Evolutionary conservation across 2,329 filamentous ascomycete genomes (phyloP).

Genomic region (Pezizomycotina sp.): DNA sequence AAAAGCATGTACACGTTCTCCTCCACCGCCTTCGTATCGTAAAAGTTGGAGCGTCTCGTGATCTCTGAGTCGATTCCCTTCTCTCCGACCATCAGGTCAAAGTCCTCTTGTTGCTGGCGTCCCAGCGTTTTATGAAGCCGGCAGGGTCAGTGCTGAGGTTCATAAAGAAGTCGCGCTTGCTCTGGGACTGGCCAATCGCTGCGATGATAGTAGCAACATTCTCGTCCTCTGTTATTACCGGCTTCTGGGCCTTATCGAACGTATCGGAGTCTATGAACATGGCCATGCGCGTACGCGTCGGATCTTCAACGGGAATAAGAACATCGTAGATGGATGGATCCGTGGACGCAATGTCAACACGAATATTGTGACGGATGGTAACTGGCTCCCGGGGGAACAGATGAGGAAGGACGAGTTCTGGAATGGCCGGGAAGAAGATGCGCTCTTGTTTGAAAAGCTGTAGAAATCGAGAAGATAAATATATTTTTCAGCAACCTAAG

Average conservation of each 20-base stretch:
- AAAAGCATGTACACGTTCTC: slow-evolving; percentile 16
- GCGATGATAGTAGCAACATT: slow-evolving; percentile 71
- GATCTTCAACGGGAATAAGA: slow-evolving; percentile 67
- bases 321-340: slow-evolving; percentile 82
- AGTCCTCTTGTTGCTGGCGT: slow-evolving; percentile 75
- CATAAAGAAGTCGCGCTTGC: slow-evolving; percentile 76
- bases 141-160: slow-evolving; percentile 66
- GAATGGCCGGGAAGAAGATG: slow-evolving; percentile 72
- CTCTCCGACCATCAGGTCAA: slow-evolving; percentile 78
- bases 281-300: slow-evolving; percentile 50
- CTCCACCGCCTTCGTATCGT: slow-evolving; percentile 20
- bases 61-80: slow-evolving; percentile 43
- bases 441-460: slow-evolving; percentile 59
- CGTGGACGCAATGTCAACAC: slow-evolving; percentile 72
- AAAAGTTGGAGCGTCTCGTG: slow-evolving; percentile 30
- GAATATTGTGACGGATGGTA: slow-evolving; percentile 78
- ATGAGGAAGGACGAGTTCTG: slow-evolving; percentile 63
- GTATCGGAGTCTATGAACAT: slow-evolving; percentile 51
- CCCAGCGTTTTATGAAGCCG: slow-evolving; percentile 70
- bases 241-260: slow-evolving; percentile 55
- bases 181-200: slow-evolving; percentile 67
- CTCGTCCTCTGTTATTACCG: slow-evolving; percentile 64
- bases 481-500: slow-evolving; percentile 4
- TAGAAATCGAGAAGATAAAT: neutral
- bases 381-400: slow-evolving; percentile 65